Conservation (phyloP, 805 yeast species). For the Lachancea meyersii region DNA sequence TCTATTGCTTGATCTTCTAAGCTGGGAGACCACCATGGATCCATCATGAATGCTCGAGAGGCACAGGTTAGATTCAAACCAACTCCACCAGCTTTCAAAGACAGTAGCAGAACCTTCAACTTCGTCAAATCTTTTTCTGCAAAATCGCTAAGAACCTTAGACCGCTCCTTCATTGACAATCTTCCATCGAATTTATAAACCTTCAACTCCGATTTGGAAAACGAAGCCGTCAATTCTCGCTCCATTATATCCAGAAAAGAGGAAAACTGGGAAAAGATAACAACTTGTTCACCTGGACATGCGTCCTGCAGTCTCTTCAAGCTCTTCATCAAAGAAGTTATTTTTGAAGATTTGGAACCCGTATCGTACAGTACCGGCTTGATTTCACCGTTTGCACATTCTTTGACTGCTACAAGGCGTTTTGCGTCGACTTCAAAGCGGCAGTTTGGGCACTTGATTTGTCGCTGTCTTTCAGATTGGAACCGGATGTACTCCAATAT, state of each 20-base stretch:
- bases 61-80: conserved; percentile 86
- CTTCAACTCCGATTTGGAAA: conserved; percentile 27
- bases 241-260: conserved; percentile 72
- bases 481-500: conserved; percentile 67
- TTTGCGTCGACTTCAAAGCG: conserved; percentile 48
- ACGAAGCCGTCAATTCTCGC: conserved; percentile 48
- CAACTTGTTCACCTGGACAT: conserved; percentile 62
- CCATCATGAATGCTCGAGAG: conserved; percentile 81
- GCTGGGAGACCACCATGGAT: conserved; percentile 97
- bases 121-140: conserved; percentile 26
- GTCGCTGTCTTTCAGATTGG: conserved; percentile 43
- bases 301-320: conserved; percentile 47
- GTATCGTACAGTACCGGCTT: conserved; percentile 23
- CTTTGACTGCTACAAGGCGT: conserved; percentile 34
- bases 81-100: conserved; percentile 91
- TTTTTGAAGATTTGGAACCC: conserved; percentile 56
- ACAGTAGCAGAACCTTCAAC: conserved; percentile 53
- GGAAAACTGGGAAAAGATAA: conserved; percentile 89
- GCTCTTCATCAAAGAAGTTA: conserved; percentile 60
- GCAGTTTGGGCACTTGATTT: conserved; percentile 71
- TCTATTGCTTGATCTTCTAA: conserved; percentile 96
- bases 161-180: conserved; percentile 58
- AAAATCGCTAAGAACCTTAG: conserved; percentile 54
- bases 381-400: conserved; percentile 15
- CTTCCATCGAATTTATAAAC: conserved; percentile 81